Conservation (phyloP, 2,329 filamentous ascomycete genomes). For the Sporothrix pseudoabietina region DNA sequence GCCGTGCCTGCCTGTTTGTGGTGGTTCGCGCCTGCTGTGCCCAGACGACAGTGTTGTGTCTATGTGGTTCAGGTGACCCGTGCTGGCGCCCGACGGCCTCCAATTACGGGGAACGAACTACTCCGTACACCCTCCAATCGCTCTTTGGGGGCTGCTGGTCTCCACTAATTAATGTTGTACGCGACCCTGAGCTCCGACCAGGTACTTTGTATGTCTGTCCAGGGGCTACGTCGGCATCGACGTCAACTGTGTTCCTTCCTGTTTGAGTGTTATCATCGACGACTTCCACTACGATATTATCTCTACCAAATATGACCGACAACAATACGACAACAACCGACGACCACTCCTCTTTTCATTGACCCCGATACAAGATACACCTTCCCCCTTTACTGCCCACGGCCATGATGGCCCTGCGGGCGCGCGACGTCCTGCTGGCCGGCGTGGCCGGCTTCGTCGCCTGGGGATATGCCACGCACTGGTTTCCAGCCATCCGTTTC, state of each 20-base stretch:
- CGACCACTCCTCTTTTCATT: too few relatives aligned
- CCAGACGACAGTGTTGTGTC: neutral
- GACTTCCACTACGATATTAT: neutral
- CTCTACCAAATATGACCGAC: constrained; percentile 14
- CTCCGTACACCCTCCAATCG: neutral
- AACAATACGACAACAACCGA: neutral
- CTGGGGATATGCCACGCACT: constrained; percentile 84
- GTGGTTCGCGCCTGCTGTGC: neutral
- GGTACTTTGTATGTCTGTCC: too few relatives aligned
- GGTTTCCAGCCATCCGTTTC: constrained; percentile 81
- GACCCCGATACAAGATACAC: neutral
- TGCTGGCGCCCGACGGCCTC: neutral
- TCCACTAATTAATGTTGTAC: neutral
- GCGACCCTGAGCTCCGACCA: constrained; percentile 16
- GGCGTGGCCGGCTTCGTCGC: constrained; percentile 73
- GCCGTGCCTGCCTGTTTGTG: constrained; percentile 8
- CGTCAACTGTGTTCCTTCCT: neutral
- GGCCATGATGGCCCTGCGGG: constrained; percentile 66
- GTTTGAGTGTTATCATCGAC: neutral
- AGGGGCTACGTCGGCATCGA: neutral
- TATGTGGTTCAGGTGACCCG: constrained; percentile 19
- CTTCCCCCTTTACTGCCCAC: neutral
- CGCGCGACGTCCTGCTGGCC: constrained; percentile 70
- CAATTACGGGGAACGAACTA: too few relatives aligned
- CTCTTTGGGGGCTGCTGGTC: neutral